Evolutionary conservation across 306 rosid species (phyloP), one percentile per base, ranked within the genome.

Genomic region (Trifolium repens): DNA sequence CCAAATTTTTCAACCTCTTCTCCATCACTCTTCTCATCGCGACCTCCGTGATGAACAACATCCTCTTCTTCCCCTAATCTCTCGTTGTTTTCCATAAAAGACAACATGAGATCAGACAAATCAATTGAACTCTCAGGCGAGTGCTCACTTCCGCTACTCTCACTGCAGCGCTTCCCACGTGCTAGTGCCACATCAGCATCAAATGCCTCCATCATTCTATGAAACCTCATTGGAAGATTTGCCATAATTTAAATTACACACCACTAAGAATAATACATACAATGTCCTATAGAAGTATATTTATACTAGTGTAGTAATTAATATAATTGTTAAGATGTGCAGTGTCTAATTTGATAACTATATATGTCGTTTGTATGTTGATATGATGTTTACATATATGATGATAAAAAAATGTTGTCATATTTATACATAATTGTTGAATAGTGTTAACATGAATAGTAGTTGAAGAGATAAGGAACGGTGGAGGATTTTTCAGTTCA

Each of bases 61-160:
- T 7, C 55, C 0, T 72, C 72, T 2, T 35, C 83, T 1, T 22
- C 50, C 0, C 16, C 60, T 1, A 14, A 53, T 7, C 62, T 35
- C 30, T 77, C 87, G 5, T 62, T 88, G 47, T 82, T 84, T 72
- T 92, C 96, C 39, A 94, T 89, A 64, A 90, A 94, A 9, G 99
- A 94, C 5, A 89, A 78, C 9, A 92, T 96, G 4, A 94, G 91
- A 77, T 87, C 88, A 8, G 89, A 92, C 67, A 92, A 84, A 63
- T 91, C 90, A 1, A 81, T 32, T 1, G 75, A 60, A 15, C 90
- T 88, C 78, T 86, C 96, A 17, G 82, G 86, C 39, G 92, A 92
- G 81, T 90, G 89, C 80, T 94, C 98, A 77, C 96, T 90, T 26
- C 98, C 98, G 54, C 96, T 91, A 76, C 96, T 90, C 83, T 89